Evolutionary conservation across 257 asterid genomes (phyloP).

Genomic region (Penstemon newberryi): DNA sequence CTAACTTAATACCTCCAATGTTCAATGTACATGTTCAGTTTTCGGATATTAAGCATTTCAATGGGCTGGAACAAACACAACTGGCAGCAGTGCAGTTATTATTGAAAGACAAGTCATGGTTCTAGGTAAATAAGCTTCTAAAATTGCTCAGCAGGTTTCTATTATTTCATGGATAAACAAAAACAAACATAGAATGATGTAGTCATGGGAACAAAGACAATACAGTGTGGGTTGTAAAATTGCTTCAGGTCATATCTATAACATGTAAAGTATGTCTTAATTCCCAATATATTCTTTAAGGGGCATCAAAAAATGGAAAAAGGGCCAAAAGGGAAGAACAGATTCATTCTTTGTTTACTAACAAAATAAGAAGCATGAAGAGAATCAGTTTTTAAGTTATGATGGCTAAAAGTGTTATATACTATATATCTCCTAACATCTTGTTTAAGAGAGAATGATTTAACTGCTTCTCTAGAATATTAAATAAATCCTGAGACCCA

Average conservation of each 20-base stretch:
- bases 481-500: background rate
- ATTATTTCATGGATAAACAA: no score
- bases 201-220: background rate
- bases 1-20: background rate
- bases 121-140: background rate
- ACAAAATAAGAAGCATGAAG: background rate
- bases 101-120: background rate
- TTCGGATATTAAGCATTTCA: background rate
- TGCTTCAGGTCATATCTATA: background rate
- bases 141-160: no score
- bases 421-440: no score
- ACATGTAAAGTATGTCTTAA: constrained; percentile 6
- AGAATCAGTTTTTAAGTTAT: no score
- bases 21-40: background rate
- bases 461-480: background rate
- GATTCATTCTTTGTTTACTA: constrained; percentile 10
- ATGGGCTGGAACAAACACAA: constrained; percentile 6
- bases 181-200: background rate
- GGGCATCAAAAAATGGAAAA: background rate
- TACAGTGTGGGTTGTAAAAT: constrained; percentile 3
- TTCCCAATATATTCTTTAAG: background rate
- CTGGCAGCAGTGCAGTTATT: background rate
- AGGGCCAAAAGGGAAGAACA: background rate
- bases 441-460: no score
- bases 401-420: no score